Evolutionary conservation across 2,329 filamentous ascomycete species (phyloP).

Genomic region (Pseudonectria foliicola): DNA sequence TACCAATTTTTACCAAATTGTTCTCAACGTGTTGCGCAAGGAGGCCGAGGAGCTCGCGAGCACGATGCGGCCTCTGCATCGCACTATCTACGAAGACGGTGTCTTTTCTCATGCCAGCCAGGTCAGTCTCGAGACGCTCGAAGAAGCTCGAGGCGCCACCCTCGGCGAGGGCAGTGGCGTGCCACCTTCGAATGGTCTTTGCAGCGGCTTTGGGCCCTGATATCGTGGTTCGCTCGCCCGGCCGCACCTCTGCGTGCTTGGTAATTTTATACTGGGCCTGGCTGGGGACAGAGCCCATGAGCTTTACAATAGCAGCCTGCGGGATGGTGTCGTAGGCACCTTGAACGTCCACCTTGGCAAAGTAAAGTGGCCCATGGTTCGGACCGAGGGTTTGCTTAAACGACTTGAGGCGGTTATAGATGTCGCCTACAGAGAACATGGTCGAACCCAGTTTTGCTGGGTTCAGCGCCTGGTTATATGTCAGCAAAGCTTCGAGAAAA

Average conservation of each 20-base stretch:
- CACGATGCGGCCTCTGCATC: conserved; percentile 48
- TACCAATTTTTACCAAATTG: conserved; percentile 84
- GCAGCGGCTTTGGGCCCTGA: conserved; percentile 15
- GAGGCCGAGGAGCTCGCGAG: conserved; percentile 57
- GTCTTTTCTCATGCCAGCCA: conserved; percentile 46
- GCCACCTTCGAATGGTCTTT: conserved; percentile 43
- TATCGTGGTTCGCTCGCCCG: conserved; percentile 27
- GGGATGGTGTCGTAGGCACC: conserved; percentile 95
- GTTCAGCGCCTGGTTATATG: conserved; percentile 31
- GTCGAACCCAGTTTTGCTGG: conserved; percentile 65
- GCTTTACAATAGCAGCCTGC: conserved; percentile 61
- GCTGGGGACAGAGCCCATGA: conserved; percentile 53
- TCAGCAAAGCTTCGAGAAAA: conserved; percentile 7
- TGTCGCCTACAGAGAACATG: conserved; percentile 73
- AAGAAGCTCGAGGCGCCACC: conserved; percentile 37
- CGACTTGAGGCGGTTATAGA: conserved; percentile 63
- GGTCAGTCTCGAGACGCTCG: conserved; percentile 34
- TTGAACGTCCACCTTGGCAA: conserved; percentile 87
- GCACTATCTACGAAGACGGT: conserved; percentile 72
- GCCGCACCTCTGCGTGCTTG: conserved; percentile 67
- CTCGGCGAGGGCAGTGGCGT: conserved; percentile 40
- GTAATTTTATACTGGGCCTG: conserved; percentile 61
- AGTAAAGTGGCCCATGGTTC: conserved; percentile 53
- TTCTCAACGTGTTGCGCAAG: conserved; percentile 72
- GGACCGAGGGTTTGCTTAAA: conserved; percentile 53